phyloP scores from a whole-genome alignment of 1,139 yeast species.

The Hemisphaericaspora xylofermentans region DNA sequence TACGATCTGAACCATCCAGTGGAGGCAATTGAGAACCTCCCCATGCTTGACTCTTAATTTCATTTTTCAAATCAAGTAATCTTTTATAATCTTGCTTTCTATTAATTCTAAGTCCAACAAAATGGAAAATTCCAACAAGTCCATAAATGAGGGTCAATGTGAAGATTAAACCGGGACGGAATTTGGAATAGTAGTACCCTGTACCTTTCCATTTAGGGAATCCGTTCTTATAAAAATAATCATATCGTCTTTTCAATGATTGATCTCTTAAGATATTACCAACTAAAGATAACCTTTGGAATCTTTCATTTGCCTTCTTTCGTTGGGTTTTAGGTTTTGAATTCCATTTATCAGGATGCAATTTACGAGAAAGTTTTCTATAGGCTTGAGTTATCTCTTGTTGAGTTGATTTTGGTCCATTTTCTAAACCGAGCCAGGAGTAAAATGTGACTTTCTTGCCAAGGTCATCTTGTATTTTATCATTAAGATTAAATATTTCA shows the following conservation, averaged over 20 bases:
- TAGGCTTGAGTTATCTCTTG: conserved; percentile 75
- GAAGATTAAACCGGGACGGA: conserved; percentile 58
- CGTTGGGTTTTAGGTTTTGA: conserved; percentile 42
- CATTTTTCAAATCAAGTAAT: conserved; percentile 49
- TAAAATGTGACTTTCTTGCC: conserved; percentile 69
- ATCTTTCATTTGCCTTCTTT: conserved; percentile 54
- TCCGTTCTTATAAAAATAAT: conserved; percentile 79
- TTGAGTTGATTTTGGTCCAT: conserved; percentile 53
- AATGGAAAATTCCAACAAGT: conserved; percentile 60
- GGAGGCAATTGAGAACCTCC: conserved; percentile 52
- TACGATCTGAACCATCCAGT: conserved; percentile 45
- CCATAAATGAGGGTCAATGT: conserved; percentile 51
- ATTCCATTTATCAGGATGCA: conserved; percentile 80
- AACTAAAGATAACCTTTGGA: conserved; percentile 72
- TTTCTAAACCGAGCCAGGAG: conserved; percentile 55
- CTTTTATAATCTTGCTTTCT: conserved; percentile 62
- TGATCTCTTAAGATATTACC: conserved; percentile 68
- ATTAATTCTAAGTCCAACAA: conserved; percentile 51
- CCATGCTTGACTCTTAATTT: conserved; percentile 61
- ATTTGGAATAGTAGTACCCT: conserved; percentile 52
- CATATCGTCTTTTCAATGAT: conserved; percentile 71
- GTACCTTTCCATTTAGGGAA: conserved; percentile 77
- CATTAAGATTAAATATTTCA: conserved; percentile 76
- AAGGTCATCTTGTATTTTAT: conserved; percentile 61
- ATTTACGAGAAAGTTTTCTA: conserved; percentile 63